Evolutionary conservation across 768 basidiomycete species (phyloP), one percentile per base, ranked within the genome.

Genomic region (Tylopilus subfusipes): DNA sequence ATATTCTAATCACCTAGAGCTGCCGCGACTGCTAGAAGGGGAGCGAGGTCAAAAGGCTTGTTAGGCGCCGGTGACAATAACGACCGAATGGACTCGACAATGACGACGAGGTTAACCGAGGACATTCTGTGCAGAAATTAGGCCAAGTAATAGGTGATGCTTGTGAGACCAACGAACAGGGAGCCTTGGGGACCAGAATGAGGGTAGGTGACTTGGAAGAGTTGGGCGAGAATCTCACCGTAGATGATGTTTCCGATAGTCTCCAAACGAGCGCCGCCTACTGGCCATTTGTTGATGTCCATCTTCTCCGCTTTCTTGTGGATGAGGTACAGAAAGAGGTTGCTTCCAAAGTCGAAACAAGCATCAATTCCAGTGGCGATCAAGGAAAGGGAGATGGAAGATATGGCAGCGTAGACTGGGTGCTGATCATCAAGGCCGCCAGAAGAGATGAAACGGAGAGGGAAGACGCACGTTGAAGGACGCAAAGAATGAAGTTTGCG

Each of bases 291-390:
- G 69, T 87, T 91, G 40, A 75, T 60, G 64, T 97, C 93, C 56
- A 96, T 78, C 31, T 62, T 77, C 12, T 63, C 72, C 1, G 92
- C 85, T 62, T 92, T 87, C 60, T 76, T 76, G 71, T 98, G 86
- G 3, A 95, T 75, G 78, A 81, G 85, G 60, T 84, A 88, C 3
- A 94, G 77, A n/a, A 94, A 74, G 42, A 92, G 68, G 62, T 92
- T 93, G 65, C 89, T 90, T 42, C 87, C 86, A 57, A 90, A 78
- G 66, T 94, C 93, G 64, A 86, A 91, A 16, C 90, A 76, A 13
- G 94, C 85, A 67, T 98, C 96, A 64, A 95, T 88, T 10, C 81
- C 88, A 2, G 93, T 96, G 12, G 93, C 93, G 55, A 98, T 80
- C 47, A 98, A 76, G 5, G 93, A 92, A 5, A 98, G 75, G 1